Percentiles rank a stretch among this genome's conserved stretches.
Conservation (phyloP, 1,284 basidiomycete genomes). For the Pascua sp. region DNA sequence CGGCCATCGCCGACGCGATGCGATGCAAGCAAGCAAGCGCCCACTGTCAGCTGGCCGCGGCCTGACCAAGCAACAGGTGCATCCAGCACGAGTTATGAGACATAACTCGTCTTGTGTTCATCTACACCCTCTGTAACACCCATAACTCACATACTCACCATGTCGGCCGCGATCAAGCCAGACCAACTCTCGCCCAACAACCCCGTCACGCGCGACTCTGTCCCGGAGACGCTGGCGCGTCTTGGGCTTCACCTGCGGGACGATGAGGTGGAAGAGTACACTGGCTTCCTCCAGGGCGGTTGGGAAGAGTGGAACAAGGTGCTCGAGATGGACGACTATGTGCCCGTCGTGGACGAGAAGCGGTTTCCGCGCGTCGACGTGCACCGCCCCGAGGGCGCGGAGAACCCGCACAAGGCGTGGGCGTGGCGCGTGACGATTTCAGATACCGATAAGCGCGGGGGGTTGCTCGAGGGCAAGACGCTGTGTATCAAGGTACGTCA, state of each 20-base stretch:
- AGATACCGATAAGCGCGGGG: conserved; percentile 5
- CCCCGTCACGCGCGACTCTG: conserved; percentile 23
- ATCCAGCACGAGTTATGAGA: no score
- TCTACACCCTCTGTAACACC: no score
- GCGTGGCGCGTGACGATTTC: conserved; percentile 23
- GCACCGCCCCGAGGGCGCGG: conserved; percentile 14
- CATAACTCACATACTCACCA: conserved; percentile 2
- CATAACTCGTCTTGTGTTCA: no score
- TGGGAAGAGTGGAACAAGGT: conserved; percentile 36
- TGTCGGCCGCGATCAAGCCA: conserved; percentile 27
- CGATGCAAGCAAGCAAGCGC: no score
- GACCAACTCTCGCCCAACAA: conserved; percentile 23
- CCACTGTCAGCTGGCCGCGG: no score
- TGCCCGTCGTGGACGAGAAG: conserved; percentile 25
- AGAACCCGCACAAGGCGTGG: conserved; percentile 33
- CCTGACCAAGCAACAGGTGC: no score
- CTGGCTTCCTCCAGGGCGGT: conserved; percentile 22
- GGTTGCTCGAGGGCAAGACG: conserved; percentile 27
- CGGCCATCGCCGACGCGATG: no score
- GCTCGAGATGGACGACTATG: conserved; percentile 32
- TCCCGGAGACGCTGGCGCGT: conserved; percentile 17
- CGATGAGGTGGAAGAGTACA: conserved; percentile 16
- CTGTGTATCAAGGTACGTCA: conserved; percentile 31
- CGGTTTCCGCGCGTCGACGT: conserved; percentile 28
- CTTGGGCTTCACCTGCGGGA: conserved; percentile 15